Base-by-base conservation (phyloP, 192 early-diverging fungal genomes). In the Kickxella alabastrina region DNA sequence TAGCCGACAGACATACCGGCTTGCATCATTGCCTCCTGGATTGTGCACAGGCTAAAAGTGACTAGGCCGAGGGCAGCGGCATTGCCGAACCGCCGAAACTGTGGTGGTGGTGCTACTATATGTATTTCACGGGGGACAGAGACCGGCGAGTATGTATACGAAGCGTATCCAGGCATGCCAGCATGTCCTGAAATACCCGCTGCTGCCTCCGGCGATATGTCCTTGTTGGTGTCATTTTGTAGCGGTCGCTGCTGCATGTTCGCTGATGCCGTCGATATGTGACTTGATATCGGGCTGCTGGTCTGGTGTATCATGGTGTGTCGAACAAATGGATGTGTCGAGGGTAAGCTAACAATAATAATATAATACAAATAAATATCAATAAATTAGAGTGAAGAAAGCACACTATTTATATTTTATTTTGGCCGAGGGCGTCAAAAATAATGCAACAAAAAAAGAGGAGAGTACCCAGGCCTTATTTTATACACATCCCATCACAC, bases 31-130 rank as follows among this genome's bases (percentile, higher is more conserved):
- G 57, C 57, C 37, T 73, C 52, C 31, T 73, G 69, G 4, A 73
- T 57, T 1, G 69, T 73, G 40, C 69, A 73, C 13, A 73, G 65
- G 1, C 69, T 62, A 17, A 73, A 73, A 1, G 69, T 73, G 37
- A 73, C 65, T 25, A 73, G 62, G 0, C 69, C 69, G 7, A 73
- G 44, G 1, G 69, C 69, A 2, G 69, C 69, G 0, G 69, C 69
- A 25, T 73, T 73, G 43, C 69, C 69, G 26, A 73, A 73, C 19
- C 69, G 57, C n/a, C 69, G 69, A 35, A 73, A 73, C 62, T 73
- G 69, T 5, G 58, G 48, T 0, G 69, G 69, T 3, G 69, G 69
- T 5, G 69, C 69, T 3, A 73, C 45, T 13, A 73, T 55, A n/a
- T 64, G 69, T 22, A 73, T 59, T 43, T 73, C 69, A 14, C 52